Percentiles rank a stretch among this genome's conserved stretches.
Conservation (phyloP, 345 rosid species). For the Eutrema yunnanense region DNA sequence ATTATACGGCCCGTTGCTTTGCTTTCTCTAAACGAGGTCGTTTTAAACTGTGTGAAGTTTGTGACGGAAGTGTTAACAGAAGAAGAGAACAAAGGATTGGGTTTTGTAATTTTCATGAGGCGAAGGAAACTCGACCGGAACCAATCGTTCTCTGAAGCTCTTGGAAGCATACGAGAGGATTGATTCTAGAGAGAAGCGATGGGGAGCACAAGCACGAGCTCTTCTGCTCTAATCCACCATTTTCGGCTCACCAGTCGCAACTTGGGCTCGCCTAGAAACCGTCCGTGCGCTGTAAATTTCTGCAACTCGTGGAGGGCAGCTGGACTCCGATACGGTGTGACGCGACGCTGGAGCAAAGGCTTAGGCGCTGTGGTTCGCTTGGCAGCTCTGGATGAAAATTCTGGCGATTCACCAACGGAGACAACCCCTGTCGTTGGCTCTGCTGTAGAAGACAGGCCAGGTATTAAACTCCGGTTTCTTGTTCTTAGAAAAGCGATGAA, state of each 20-base stretch:
- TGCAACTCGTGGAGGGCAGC: slow-evolving; percentile 20
- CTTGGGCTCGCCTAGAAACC: slow-evolving; percentile 22
- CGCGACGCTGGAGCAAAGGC: slow-evolving; percentile 25
- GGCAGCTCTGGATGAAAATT: slow-evolving; percentile 52
- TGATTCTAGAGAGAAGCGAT: slow-evolving; percentile 24
- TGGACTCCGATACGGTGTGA: slow-evolving; percentile 29
- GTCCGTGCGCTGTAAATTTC: slow-evolving; percentile 20
- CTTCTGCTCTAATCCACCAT: slow-evolving; percentile 57
- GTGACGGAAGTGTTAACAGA: background rate
- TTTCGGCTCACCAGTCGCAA: slow-evolving; percentile 40
- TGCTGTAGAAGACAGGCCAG: slow-evolving; percentile 64
- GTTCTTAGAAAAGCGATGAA: background rate
- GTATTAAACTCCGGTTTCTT: slow-evolving; percentile 25
- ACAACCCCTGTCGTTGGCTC: slow-evolving; percentile 31
- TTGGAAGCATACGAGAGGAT: background rate
- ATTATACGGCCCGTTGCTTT: background rate
- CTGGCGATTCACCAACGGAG: slow-evolving; percentile 35
- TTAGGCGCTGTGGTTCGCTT: slow-evolving; percentile 29
- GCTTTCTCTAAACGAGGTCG: background rate
- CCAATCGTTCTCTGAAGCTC: slow-evolving; percentile 31
- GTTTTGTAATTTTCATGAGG: slow-evolving; percentile 1
- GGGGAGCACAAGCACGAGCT: slow-evolving; percentile 55
- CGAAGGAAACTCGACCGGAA: slow-evolving; percentile 18
- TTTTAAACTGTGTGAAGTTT: background rate
- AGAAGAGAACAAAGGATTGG: background rate